Conservation (phyloP, 169 alveolate species). For the Condylostoma magnum region DNA sequence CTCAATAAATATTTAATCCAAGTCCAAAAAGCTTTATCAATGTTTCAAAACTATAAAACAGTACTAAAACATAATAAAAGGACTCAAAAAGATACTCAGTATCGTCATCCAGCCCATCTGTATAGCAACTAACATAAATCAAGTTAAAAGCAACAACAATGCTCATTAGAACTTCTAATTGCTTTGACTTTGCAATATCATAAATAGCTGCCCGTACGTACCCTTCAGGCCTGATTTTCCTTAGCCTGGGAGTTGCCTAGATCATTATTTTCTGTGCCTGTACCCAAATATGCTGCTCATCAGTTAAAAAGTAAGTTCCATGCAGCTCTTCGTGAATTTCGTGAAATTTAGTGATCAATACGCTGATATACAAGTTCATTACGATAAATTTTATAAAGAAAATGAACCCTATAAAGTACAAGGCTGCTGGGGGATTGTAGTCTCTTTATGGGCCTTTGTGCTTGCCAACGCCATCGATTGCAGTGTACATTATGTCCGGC, state of each 20-base stretch:
- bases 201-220: not conserved
- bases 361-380: slow-evolving; percentile 74
- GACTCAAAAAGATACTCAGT: not conserved
- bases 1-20: too few species aligned
- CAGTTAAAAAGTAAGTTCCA: slow-evolving; percentile 59
- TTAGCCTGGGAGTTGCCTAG: not conserved
- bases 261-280: not conserved
- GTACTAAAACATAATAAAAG: slow-evolving; percentile 23
- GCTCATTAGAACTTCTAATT: slow-evolving; percentile 23
- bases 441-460: slow-evolving; percentile 31
- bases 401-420: slow-evolving; percentile 64
- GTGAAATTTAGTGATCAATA: slow-evolving; percentile 61
- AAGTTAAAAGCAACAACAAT: slow-evolving; percentile 10
- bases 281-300: slow-evolving; percentile 19
- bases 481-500: slow-evolving; percentile 50
- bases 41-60: too few species aligned
- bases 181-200: not conserved
- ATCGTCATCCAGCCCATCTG: not conserved
- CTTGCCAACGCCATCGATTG: slow-evolving; percentile 33
- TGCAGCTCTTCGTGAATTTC: slow-evolving; percentile 57
- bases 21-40: too few species aligned
- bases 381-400: slow-evolving; percentile 69
- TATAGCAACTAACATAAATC: not conserved
- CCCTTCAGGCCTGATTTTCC: not conserved
- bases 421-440: slow-evolving; percentile 45